Evolutionary conservation across 306 rosid species (phyloP), one percentile per base, ranked within the genome.

Genomic region (Malus fusca): DNA sequence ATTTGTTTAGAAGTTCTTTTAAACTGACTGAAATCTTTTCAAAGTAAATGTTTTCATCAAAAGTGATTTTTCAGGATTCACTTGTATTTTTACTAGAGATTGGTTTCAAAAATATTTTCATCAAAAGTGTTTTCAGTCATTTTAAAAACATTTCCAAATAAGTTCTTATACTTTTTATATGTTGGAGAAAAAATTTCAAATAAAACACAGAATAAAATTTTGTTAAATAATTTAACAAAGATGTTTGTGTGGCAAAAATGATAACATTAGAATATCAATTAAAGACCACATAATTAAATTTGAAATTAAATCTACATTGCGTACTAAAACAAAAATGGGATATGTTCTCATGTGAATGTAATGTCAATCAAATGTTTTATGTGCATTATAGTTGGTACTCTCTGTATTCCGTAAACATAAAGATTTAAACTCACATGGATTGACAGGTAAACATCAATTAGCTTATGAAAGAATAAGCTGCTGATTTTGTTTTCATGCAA

Each of bases 371-470:
- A 3, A 35, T 22, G 14, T 58, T 58, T 61, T 64, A 15, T 33
- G 68, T 30, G 43, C 23, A 31, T 60, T 15, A 15, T 48, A 15
- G 55, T 61, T 19, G 60, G 59, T 23, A 60, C 43, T 60, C 64
- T 23, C 15, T 59, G 28, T 40, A 37, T 17, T 22, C 14, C 23
- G 44, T 40, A 37, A 58, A 7, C 44, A 26, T 42, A 25, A 72
- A 9, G 68, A 25, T 61, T 0, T 6, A 26, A 74, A 64, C 77
- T 44, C 77, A 74, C 69, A 43, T 74, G 61, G 8, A 61, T 15
- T 61, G 59, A 6, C 69, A 61, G 77, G 77, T 74, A 28, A 43
- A 61, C 77, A 14, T 26, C 77, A 74, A 37, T 37, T 7, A 74
- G 59, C 30, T 74, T 61, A 8, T 11, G 5, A 25, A 6, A 43